Conservation (phyloP, 345 rosid genomes). For the Microthlaspi erraticum region DNA sequence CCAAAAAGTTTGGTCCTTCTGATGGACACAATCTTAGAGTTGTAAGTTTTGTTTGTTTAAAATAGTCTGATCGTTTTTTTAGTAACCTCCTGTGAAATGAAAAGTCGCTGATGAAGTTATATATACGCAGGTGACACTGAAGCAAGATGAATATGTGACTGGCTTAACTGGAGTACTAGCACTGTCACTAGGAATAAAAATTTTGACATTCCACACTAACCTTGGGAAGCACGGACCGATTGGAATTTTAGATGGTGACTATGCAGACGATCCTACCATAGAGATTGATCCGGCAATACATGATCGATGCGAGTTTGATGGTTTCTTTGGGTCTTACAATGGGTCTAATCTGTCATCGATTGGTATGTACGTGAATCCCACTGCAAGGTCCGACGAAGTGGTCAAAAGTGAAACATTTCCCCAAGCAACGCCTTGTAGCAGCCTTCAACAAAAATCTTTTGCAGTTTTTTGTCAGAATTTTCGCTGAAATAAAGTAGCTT, state of each 20-base stretch:
- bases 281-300: constrained; percentile 8
- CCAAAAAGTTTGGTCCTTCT: neutral
- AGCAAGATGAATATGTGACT: constrained; percentile 18
- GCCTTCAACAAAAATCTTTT: no score
- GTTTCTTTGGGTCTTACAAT: no score
- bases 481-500: no score
- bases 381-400: no score
- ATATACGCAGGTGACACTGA: constrained; percentile 11
- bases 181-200: no score
- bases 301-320: no score
- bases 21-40: neutral
- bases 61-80: no score
- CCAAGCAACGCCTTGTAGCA: neutral
- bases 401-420: neutral
- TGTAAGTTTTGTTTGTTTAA: constrained; percentile 18
- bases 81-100: neutral
- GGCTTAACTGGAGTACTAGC: constrained; percentile 6
- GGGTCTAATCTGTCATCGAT: neutral
- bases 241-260: no score
- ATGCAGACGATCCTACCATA: no score
- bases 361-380: constrained; percentile 26
- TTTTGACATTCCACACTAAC: no score
- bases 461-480: no score
- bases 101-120: neutral
- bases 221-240: constrained; percentile 11